A percentile compares a stretch with the other conserved stretches of the same genome.
phyloP scores from a whole-genome alignment of 1,284 basidiomycete genomes.

The Heterobasidion parviporum region DNA sequence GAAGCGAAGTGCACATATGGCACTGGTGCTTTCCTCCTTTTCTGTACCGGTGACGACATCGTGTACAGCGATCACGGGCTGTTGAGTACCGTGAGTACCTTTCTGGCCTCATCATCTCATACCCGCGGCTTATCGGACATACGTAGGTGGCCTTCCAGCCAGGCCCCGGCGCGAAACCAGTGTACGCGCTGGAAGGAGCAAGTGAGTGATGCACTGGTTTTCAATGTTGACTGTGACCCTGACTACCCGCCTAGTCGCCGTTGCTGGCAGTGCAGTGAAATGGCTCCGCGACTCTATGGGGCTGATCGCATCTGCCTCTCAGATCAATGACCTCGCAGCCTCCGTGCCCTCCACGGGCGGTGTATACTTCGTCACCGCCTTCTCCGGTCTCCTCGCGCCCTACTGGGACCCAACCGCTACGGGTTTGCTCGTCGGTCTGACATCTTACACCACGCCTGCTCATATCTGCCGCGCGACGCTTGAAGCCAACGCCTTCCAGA shows the following conservation, averaged over 20 bases:
- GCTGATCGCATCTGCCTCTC: slow-evolving; percentile 72
- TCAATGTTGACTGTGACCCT: slow-evolving; percentile 3
- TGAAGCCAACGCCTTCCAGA: slow-evolving; percentile 88
- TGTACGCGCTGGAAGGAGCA: slow-evolving; percentile 93
- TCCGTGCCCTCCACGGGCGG: slow-evolving; percentile 80
- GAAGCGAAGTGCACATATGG: slow-evolving; percentile 96
- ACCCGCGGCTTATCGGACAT: slow-evolving; percentile 13
- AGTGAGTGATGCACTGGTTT: slow-evolving; percentile 43
- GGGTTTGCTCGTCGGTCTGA: slow-evolving; percentile 80
- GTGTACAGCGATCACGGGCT: slow-evolving; percentile 84
- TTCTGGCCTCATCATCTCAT: background rate
- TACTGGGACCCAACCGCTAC: slow-evolving; percentile 89
- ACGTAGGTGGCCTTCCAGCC: slow-evolving; percentile 85
- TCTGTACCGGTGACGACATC: slow-evolving; percentile 86
- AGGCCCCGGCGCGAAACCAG: slow-evolving; percentile 68
- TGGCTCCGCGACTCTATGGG: slow-evolving; percentile 92
- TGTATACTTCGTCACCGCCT: slow-evolving; percentile 97
- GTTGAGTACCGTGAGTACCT: slow-evolving; percentile 67
- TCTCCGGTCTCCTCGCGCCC: slow-evolving; percentile 86
- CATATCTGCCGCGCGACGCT: slow-evolving; percentile 93
- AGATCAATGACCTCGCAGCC: slow-evolving; percentile 83
- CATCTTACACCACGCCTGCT: slow-evolving; percentile 87
- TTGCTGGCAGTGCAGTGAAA: slow-evolving; percentile 92
- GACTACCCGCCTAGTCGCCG: slow-evolving; percentile 56
- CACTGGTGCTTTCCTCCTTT: slow-evolving; percentile 93